Conservation (phyloP, 495 filamentous ascomycete genomes). For the Niebla homalea region DNA sequence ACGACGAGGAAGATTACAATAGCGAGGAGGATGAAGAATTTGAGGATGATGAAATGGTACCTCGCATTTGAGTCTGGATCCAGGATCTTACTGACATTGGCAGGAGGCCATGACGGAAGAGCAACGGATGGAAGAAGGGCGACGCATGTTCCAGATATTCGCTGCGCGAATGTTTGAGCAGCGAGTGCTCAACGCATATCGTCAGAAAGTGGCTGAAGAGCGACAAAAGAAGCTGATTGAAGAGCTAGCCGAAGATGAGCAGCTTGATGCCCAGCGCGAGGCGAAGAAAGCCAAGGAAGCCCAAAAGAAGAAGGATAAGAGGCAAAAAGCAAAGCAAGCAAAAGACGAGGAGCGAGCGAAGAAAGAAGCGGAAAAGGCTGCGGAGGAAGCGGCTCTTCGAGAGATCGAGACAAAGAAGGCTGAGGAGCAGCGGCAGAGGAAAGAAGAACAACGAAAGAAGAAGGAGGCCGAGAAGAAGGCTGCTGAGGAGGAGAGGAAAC, state of each 20-base stretch:
- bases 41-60: slow-evolving; percentile 72
- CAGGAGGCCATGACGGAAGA: slow-evolving; percentile 95
- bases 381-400: slow-evolving; percentile 67
- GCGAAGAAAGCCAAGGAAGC: slow-evolving; percentile 90
- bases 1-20: slow-evolving; percentile 77
- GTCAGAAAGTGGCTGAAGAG: slow-evolving; percentile 88
- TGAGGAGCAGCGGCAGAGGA: slow-evolving; percentile 65
- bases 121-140: slow-evolving; percentile 96
- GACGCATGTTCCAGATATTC: slow-evolving; percentile 99
- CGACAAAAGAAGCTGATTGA: slow-evolving; percentile 83
- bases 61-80: slow-evolving; percentile 14
- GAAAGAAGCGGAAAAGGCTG: slow-evolving; percentile 77
- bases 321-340: slow-evolving; percentile 66
- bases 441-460: slow-evolving; percentile 83
- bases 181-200: slow-evolving; percentile 88
- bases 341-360: slow-evolving; percentile 82
- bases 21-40: slow-evolving; percentile 82
- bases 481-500: slow-evolving; percentile 70
- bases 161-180: slow-evolving; percentile 99
- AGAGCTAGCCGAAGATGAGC: slow-evolving; percentile 75
- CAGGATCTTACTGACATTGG: slow-evolving; percentile 27
- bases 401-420: slow-evolving; percentile 66
- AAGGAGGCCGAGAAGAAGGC: slow-evolving; percentile 85
- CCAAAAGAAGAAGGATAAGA: slow-evolving; percentile 84
- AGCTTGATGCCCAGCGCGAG: slow-evolving; percentile 59